Conservation (phyloP, 768 basidiomycete genomes). For the Suillus sp. region DNA sequence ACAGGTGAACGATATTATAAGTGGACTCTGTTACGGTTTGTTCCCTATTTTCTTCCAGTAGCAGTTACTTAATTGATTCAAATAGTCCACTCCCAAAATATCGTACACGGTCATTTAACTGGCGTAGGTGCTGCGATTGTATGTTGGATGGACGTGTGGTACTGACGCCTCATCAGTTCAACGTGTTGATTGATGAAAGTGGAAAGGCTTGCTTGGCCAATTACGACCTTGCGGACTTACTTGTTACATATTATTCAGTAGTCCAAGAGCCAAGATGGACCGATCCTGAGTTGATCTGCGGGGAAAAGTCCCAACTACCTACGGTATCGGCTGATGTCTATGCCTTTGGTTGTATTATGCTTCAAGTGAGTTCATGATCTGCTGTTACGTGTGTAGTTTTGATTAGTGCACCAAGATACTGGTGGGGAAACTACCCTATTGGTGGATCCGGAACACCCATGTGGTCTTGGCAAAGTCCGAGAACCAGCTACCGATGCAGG, state of each 20-base stretch:
- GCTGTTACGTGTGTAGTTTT: not conserved
- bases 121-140: not conserved
- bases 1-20: slow-evolving; percentile 42
- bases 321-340: slow-evolving; percentile 5
- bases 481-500: not conserved
- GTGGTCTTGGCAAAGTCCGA: not conserved
- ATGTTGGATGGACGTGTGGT: not conserved
- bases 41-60: not conserved
- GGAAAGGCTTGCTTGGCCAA: slow-evolving; percentile 4
- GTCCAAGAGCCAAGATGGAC: slow-evolving; percentile 9
- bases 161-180: slow-evolving; percentile 9
- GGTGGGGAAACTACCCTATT: slow-evolving; percentile 9
- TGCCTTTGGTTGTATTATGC: slow-evolving; percentile 11
- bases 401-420: slow-evolving; percentile 5
- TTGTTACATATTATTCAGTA: not conserved
- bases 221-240: slow-evolving; percentile 6
- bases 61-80: not conserved
- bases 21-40: slow-evolving; percentile 43
- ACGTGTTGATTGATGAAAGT: slow-evolving; percentile 10
- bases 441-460: not conserved
- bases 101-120: slow-evolving; percentile 15
- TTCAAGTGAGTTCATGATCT: slow-evolving; percentile 8
- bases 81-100: slow-evolving; percentile 10
- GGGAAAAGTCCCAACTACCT: not conserved
- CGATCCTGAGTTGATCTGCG: slow-evolving; percentile 11